Conservation (phyloP, 169 alveolate genomes). For the Plasmodium ovale region DNA sequence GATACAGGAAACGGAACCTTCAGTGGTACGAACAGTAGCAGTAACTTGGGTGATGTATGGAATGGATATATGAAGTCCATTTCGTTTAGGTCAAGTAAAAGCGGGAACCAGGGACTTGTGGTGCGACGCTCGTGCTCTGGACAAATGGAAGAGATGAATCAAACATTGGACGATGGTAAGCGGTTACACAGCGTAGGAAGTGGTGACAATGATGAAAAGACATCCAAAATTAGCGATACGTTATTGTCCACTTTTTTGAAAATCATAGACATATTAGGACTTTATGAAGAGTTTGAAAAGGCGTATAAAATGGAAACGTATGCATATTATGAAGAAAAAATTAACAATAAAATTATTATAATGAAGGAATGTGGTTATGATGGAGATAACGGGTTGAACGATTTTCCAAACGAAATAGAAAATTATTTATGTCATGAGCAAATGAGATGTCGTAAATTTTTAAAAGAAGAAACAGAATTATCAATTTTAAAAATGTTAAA, state of each 20-base stretch:
- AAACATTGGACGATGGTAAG: neutral
- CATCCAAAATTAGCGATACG: slow-evolving; percentile 10
- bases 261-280: slow-evolving; percentile 24
- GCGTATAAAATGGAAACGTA: slow-evolving; percentile 42
- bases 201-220: neutral
- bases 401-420: slow-evolving; percentile 49
- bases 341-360: neutral
- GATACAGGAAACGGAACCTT: neutral
- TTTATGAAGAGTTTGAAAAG: slow-evolving; percentile 59
- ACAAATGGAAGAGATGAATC: neutral
- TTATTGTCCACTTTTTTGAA: slow-evolving; percentile 3
- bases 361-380: neutral
- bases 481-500: slow-evolving; percentile 47
- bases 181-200: neutral
- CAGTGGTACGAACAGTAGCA: neutral
- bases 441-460: slow-evolving; percentile 54
- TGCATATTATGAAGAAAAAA: slow-evolving; percentile 34
- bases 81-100: neutral
- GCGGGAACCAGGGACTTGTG: neutral
- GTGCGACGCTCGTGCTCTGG: too few relatives aligned
- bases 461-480: slow-evolving; percentile 58
- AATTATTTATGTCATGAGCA: slow-evolving; percentile 69
- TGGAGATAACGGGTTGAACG: neutral
- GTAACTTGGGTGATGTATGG: neutral
- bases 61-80: neutral